Percentiles rank a stretch among this genome's conserved stretches.
These are phyloP conservation scores for Chalaropsis thielavioides DNA, from an alignment of 2,329 filamentous ascomycete species.

Conservation along the genomic window DNA sequence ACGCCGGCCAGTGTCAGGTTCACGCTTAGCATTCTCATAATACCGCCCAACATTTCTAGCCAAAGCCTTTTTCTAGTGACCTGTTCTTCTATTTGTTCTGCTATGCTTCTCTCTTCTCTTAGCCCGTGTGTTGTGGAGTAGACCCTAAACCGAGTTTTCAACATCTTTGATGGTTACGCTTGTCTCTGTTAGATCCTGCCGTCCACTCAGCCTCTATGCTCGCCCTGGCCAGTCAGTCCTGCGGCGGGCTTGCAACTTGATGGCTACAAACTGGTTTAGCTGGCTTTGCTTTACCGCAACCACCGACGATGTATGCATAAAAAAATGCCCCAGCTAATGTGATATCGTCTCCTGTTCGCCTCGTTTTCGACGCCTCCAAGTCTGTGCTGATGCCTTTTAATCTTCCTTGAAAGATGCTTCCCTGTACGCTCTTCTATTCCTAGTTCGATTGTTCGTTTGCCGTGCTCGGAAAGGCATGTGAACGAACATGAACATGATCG, in stretches of 20 bases:
- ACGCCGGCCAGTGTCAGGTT: not conserved
- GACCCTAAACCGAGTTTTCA: not conserved
- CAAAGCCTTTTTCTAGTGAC: not conserved
- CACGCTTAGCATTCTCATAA: not conserved
- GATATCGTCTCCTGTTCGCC: not conserved
- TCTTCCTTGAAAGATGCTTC: not conserved
- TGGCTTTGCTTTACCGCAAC: not conserved
- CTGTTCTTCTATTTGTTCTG: not conserved
- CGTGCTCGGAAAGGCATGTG: not conserved
- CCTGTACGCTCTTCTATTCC: not conserved
- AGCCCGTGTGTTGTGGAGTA: not conserved
- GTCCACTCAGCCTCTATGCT: not conserved
- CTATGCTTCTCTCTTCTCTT: not conserved
- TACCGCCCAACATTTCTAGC: not conserved
- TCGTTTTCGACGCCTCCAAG: not conserved
- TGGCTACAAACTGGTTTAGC: not conserved
- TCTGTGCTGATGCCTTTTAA: not conserved
- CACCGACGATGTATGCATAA: not conserved
- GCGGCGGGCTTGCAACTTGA: not conserved
- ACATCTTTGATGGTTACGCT: not conserved
- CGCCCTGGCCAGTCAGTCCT: not conserved
- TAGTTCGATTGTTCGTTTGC: not conserved
- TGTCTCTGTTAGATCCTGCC: not conserved
- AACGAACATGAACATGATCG: not conserved
- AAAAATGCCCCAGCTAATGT: not conserved